These are phyloP conservation scores for Quercus bicolor DNA, from an alignment of 306 rosid genomes.

Conservation along the genomic window DNA sequence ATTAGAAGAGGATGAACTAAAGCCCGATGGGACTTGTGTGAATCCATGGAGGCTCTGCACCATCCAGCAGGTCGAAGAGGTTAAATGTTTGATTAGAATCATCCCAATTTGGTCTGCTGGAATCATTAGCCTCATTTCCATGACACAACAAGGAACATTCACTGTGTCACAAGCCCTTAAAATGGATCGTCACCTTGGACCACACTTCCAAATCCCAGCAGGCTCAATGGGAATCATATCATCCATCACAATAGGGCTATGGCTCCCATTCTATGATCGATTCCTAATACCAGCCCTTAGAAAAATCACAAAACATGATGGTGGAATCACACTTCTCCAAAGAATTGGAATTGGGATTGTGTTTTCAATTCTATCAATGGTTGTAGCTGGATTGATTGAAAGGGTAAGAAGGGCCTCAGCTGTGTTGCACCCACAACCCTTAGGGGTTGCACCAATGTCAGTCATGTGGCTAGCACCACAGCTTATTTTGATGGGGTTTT, in stretches of 20 bases:
- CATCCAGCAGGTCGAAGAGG: constrained; percentile 70
- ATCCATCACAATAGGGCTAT: constrained; percentile 34
- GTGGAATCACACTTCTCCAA: constrained; percentile 55
- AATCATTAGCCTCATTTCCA: constrained; percentile 34
- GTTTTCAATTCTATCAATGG: constrained; percentile 54
- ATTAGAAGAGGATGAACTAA: constrained; percentile 40
- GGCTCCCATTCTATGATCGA: constrained; percentile 58
- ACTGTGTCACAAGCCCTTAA: constrained; percentile 59
- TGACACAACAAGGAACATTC: constrained; percentile 51
- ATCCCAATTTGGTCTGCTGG: constrained; percentile 57
- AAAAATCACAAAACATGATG: constrained; percentile 44
- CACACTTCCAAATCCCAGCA: constrained; percentile 59
- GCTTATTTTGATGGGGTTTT: constrained; percentile 50
- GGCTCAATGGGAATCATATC: constrained; percentile 60
- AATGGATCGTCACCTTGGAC: constrained; percentile 73
- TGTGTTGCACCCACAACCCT: constrained; percentile 21
- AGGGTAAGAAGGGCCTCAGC: constrained; percentile 42
- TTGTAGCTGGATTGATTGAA: constrained; percentile 55
- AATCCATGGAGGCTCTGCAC: constrained; percentile 50
- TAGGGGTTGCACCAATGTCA: constrained; percentile 39
- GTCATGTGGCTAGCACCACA: constrained; percentile 63
- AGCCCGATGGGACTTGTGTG: constrained; percentile 41
- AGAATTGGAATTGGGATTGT: constrained; percentile 60
- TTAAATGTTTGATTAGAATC: constrained; percentile 44
- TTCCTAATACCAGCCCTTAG: constrained; percentile 43